Percentiles rank a stretch among this genome's conserved stretches.
Conservation (phyloP, 495 filamentous ascomycete species). For the Aspergillus leporis region DNA sequence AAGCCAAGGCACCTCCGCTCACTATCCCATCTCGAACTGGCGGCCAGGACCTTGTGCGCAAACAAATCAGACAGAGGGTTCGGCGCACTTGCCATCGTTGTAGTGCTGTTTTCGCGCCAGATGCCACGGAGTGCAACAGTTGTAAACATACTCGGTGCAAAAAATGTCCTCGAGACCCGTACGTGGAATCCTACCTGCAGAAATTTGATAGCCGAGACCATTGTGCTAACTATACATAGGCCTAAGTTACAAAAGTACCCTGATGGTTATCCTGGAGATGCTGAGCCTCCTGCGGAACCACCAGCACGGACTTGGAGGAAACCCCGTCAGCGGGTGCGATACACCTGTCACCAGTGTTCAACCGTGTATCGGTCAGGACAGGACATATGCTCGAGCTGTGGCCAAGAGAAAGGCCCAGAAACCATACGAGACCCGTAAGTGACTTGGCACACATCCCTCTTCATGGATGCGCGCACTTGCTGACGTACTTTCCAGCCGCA, state of each 20-base stretch:
- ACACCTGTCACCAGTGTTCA: slow-evolving; percentile 65
- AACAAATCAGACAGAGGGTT: slow-evolving; percentile 65
- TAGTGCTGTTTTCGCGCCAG: slow-evolving; percentile 57
- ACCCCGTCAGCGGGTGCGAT: slow-evolving; percentile 51
- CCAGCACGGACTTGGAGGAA: slow-evolving; percentile 44
- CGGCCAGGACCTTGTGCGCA: slow-evolving; percentile 70
- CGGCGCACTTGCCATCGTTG: slow-evolving; percentile 80
- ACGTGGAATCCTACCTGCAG: slow-evolving; percentile 37
- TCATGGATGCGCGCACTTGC: slow-evolving; percentile 2
- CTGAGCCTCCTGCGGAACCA: slow-evolving; percentile 33
- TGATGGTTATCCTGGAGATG: slow-evolving; percentile 76
- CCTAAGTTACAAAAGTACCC: slow-evolving; percentile 73
- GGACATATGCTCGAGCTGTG: slow-evolving; percentile 60
- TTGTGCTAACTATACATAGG: slow-evolving; percentile 35
- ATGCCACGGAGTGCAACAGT: slow-evolving; percentile 62
- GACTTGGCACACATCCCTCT: neutral
- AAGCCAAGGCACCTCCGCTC: slow-evolving; percentile 40
- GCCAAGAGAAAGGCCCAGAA: slow-evolving; percentile 51
- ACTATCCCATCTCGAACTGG: slow-evolving; percentile 63
- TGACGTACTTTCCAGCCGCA: slow-evolving; percentile 46
- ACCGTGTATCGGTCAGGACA: slow-evolving; percentile 50
- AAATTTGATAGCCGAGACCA: no score
- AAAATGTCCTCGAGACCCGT: slow-evolving; percentile 80
- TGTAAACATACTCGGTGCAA: slow-evolving; percentile 80
- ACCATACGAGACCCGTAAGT: slow-evolving; percentile 55